phyloP scores from a whole-genome alignment of 2,329 filamentous ascomycete genomes.

The Fusarium drepaniforme region DNA sequence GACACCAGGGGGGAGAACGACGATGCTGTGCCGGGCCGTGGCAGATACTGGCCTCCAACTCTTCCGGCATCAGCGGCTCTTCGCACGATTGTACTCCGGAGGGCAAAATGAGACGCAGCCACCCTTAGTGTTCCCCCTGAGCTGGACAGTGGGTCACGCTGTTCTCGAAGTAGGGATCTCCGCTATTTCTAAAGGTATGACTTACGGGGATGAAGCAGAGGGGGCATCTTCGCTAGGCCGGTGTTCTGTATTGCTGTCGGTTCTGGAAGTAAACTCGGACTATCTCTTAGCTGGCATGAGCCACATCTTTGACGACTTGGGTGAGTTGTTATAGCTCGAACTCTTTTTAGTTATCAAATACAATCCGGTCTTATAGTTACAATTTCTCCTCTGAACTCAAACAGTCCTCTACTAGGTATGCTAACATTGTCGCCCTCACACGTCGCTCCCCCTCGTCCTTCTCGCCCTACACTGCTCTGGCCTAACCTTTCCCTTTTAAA shows the following conservation, averaged over 20 bases:
- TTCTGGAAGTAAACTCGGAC: not conserved
- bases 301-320: not conserved
- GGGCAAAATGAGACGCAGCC: not conserved
- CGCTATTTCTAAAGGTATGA: not conserved
- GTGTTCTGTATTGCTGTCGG: not conserved
- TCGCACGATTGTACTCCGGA: not conserved
- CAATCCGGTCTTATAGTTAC: not conserved
- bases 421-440: not conserved
- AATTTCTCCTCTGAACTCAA: not conserved
- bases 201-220: not conserved
- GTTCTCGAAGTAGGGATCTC: not conserved
- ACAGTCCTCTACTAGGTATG: not conserved
- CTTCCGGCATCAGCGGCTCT: not conserved
- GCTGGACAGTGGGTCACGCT: not conserved
- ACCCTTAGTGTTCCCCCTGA: not conserved
- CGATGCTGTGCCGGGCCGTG: not conserved
- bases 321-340: not conserved
- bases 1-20: not conserved
- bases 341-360: not conserved
- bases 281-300: not conserved
- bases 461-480: not conserved
- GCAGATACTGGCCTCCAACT: not conserved
- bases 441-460: no score
- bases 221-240: not conserved
- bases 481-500: not conserved